These are phyloP conservation scores for Podila horticola DNA, from an alignment of 192 early-diverging fungal genomes.

Conservation along the genomic window DNA sequence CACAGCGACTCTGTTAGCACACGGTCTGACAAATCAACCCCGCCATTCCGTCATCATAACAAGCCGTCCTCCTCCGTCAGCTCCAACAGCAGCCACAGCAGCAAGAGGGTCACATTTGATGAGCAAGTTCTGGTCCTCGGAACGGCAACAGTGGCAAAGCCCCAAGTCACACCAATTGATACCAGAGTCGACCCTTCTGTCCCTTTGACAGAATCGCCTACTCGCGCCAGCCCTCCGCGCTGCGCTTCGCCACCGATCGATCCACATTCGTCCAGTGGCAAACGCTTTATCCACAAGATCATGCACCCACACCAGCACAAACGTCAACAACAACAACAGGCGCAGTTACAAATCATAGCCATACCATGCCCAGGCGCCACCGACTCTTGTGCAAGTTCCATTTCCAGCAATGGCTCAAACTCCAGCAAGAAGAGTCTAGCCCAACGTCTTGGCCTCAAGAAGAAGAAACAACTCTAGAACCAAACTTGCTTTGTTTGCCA, in stretches of 20 bases:
- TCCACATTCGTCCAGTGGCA: background rate
- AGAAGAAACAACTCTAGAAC: slow-evolving; percentile 2
- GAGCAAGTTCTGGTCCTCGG: slow-evolving; percentile 35
- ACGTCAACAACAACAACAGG: slow-evolving; percentile 1
- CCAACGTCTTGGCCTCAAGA: slow-evolving; percentile 40
- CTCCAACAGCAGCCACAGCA: slow-evolving; percentile 5
- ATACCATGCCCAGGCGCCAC: background rate
- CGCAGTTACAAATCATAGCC: background rate
- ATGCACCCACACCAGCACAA: slow-evolving; percentile 26
- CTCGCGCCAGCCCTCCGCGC: slow-evolving; percentile 5
- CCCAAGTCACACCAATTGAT: slow-evolving; percentile 1
- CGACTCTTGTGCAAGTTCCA: slow-evolving; percentile 16
- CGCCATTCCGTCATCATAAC: background rate
- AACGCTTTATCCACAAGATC: slow-evolving; percentile 5
- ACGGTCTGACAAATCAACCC: slow-evolving; percentile 4
- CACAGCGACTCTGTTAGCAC: background rate
- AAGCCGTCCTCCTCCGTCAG: background rate
- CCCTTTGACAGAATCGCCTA: slow-evolving; percentile 26
- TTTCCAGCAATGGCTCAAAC: background rate
- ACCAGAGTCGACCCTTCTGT: background rate
- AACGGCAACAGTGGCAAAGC: background rate
- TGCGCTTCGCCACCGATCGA: background rate
- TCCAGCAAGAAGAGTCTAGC: slow-evolving; percentile 24
- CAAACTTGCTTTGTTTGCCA: too few relatives aligned
- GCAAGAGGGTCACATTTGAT: slow-evolving; percentile 36